Evolutionary conservation across 2,329 filamentous ascomycete species (phyloP).

Genomic region (Fusarium sp.): DNA sequence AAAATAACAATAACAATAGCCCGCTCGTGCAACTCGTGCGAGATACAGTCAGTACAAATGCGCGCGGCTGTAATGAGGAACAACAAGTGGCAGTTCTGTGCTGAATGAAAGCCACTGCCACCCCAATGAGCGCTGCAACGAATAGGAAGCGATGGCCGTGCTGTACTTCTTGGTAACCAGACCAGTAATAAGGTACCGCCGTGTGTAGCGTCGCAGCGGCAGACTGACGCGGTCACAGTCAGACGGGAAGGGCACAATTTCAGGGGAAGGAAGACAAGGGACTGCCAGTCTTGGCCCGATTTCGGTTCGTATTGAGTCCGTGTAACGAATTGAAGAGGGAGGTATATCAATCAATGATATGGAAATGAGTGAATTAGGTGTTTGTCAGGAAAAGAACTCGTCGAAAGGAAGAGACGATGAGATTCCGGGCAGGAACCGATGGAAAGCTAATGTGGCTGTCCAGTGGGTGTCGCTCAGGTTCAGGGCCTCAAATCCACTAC

Average conservation of each 20-base stretch:
- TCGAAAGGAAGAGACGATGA: constrained; percentile 4
- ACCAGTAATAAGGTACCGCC: constrained; percentile 18
- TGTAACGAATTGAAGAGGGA: constrained; percentile 2
- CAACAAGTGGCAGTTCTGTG: constrained; percentile 20
- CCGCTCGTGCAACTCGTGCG: background rate
- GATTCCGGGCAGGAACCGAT: background rate
- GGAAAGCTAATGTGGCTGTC: background rate
- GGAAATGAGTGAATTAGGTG: background rate
- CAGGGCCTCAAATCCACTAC: constrained; percentile 4
- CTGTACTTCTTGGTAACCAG: constrained; percentile 11
- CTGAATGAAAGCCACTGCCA: constrained; percentile 13
- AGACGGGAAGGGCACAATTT: constrained; percentile 16
- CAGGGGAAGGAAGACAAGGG: constrained; percentile 31
- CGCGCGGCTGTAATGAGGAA: constrained; percentile 20
- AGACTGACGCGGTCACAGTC: constrained; percentile 34
- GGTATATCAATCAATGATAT: constrained; percentile 21
- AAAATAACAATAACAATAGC: constrained; percentile 1
- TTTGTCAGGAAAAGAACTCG: background rate
- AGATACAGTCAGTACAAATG: constrained; percentile 20
- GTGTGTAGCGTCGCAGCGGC: constrained; percentile 16
- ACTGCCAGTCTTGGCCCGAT: constrained; percentile 5
- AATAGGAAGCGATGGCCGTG: background rate
- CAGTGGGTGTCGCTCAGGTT: background rate
- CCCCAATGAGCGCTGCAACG: constrained; percentile 2
- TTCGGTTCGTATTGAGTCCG: constrained; percentile 4